Evolutionary conservation across 768 basidiomycete genomes (phyloP), one percentile per base, ranked within the genome.

Genomic region (Pleurotus tuber-regium): DNA sequence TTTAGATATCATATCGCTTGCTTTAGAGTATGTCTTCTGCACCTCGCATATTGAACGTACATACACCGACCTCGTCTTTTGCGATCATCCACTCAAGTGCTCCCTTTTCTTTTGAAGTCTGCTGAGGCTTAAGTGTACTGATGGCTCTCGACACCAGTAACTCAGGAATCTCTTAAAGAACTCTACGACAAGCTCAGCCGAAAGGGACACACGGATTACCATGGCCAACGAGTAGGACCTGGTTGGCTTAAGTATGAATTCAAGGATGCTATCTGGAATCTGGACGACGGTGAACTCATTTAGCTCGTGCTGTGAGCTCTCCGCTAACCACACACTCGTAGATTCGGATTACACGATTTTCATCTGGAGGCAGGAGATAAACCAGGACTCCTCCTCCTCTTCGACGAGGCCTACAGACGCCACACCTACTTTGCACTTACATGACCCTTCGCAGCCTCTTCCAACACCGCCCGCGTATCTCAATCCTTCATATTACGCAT

Each of bases 331-430:
- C n/a, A 12, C 11, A 14, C 54, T n/a, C 28, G 25, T 49, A 78
- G 93, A 91, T 33, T 84, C 89, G 9, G 93, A 98, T 70, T 92
- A 94, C 63, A 79, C 83, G 16, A 96, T 98, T 53, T 91, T 94
- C 57, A 72, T 76, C 30, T 89, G 89, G 84, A 77, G 94, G 10
- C 79, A 82, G 53, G 79, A 83, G 61, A 71, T 70, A 38, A 38
- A 51, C 1, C 52, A 58, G 9, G 61, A 62, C 19, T 57, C 55
- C 8, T 63, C 63, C 4, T 59, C 59, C n/a, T 59, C 60, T 44
- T 53, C 72, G 53, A 57, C 66, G 33, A 30, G 61, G 35, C 48
- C 65, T 18, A 49, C 62, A 23, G 23, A 57, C 36, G 51, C 58
- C 9, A 68, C 73, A 5, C 82, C 85, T 2, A 84, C 82, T 2